Conservation (phyloP, 2,329 filamentous ascomycete genomes). For the Plenodomus tracheiphilus region DNA sequence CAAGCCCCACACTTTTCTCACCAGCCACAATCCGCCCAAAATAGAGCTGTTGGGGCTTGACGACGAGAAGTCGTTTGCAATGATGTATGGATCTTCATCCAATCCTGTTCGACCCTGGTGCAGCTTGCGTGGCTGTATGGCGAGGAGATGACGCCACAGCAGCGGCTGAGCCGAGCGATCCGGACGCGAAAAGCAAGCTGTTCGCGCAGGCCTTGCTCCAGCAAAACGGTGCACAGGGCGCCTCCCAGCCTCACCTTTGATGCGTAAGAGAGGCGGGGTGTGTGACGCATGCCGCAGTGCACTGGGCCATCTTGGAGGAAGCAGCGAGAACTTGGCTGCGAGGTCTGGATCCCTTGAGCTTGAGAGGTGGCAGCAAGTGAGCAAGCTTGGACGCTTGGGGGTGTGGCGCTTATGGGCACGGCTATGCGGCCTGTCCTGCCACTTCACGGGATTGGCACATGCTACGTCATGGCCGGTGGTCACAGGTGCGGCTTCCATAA, state of each 20-base stretch:
- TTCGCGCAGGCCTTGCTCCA: not conserved
- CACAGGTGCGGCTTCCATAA: constrained; percentile 29
- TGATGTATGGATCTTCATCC: not conserved
- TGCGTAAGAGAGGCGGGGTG: not conserved
- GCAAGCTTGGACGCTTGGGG: constrained; percentile 4
- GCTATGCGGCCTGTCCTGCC: constrained; percentile 11
- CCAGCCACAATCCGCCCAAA: constrained; percentile 5
- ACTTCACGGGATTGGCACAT: not conserved
- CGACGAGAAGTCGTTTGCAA: not conserved
- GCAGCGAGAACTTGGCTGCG: constrained; percentile 8
- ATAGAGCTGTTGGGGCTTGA: constrained; percentile 3
- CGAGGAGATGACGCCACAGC: constrained; percentile 3
- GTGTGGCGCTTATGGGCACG: constrained; percentile 17
- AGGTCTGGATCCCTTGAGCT: constrained; percentile 6
- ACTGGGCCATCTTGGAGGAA: constrained; percentile 5
- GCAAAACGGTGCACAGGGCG: constrained; percentile 1
- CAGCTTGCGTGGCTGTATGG: constrained; percentile 12
- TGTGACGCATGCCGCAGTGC: constrained; percentile 11
- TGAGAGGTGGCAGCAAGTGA: not conserved
- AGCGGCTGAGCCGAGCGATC: constrained; percentile 5
- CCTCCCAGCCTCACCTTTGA: not conserved
- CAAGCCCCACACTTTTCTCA: not conserved
- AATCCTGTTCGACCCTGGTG: constrained; percentile 1
- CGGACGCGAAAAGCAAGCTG: constrained; percentile 3
- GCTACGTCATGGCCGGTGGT: constrained; percentile 21